A percentile compares a stretch with the other conserved stretches of the same genome.
phyloP scores from a whole-genome alignment of 2,329 filamentous ascomycete genomes.

The Trichoderma koningii region DNA sequence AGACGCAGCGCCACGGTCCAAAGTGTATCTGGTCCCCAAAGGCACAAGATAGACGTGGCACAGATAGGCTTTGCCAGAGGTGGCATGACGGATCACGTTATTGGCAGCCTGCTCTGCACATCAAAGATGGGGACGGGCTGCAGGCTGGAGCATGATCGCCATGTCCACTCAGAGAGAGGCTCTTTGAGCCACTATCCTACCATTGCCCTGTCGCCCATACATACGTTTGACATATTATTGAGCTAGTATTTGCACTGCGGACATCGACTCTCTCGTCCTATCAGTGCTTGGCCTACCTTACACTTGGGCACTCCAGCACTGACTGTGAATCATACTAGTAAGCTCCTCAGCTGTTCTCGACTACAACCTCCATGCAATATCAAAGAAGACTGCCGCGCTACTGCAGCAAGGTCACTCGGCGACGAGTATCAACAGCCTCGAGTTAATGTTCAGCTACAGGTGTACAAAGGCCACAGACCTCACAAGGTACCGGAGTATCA shows the following conservation, averaged over 20 bases:
- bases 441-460: no score
- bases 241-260: background rate
- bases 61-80: background rate
- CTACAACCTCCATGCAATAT: background rate
- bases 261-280: constrained; percentile 8
- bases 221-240: background rate
- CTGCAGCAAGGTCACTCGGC: no score
- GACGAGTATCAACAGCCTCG: no score
- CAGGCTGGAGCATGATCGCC: no score
- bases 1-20: background rate
- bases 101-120: no score
- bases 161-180: background rate
- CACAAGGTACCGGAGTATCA: no score
- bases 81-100: background rate
- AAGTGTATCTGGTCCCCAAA: no score
- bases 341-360: no score
- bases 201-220: background rate
- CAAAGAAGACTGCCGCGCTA: no score
- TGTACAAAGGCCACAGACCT: no score
- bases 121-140: no score
- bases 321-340: background rate
- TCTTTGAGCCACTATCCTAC: background rate
- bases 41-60: background rate
- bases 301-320: background rate
- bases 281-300: background rate